A percentile compares a stretch with the other conserved stretches of the same genome.
phyloP scores from a whole-genome alignment of 306 rosid species.

The Inga oerstediana region DNA sequence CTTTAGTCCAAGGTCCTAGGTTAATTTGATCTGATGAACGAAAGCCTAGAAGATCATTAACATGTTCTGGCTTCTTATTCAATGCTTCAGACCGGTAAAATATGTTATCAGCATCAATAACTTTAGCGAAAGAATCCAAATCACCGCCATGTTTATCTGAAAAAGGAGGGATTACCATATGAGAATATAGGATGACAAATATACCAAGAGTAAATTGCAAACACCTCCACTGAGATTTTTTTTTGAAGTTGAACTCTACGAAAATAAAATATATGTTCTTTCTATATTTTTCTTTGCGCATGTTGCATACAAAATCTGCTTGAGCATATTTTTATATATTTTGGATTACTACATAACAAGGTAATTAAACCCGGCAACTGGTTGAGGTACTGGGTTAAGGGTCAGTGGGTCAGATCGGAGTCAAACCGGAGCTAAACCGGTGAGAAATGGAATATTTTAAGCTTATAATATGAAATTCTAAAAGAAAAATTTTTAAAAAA shows the following conservation, averaged over 20 bases:
- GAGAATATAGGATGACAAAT: neutral
- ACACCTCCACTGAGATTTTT: neutral
- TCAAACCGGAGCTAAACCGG: too few species aligned
- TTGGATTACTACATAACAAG: neutral
- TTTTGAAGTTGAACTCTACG: too few species aligned
- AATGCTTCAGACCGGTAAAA: conserved; percentile 1
- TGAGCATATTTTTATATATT: neutral
- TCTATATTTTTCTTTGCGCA: neutral
- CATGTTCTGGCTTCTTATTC: conserved; percentile 3
- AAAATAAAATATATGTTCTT: neutral
- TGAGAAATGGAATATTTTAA: too few species aligned
- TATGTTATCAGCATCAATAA: conserved; percentile 9
- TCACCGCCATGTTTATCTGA: neutral
- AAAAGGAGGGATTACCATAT: neutral
- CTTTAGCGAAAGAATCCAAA: conserved; percentile 29
- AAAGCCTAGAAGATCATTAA: conserved; percentile 20
- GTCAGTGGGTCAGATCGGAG: too few species aligned
- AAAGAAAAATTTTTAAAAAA: too few species aligned
- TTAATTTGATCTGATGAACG: conserved; percentile 26
- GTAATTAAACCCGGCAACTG: too few species aligned
- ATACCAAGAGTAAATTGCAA: neutral
- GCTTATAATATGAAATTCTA: too few species aligned
- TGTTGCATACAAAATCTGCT: neutral
- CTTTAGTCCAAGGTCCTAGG: conserved; percentile 26
- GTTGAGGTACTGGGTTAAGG: too few species aligned